A percentile compares a stretch with the other conserved stretches of the same genome.
These are phyloP conservation scores for Crucibulum cyathiforme DNA, from an alignment of 1,284 basidiomycete genomes.

Conservation along the genomic window DNA sequence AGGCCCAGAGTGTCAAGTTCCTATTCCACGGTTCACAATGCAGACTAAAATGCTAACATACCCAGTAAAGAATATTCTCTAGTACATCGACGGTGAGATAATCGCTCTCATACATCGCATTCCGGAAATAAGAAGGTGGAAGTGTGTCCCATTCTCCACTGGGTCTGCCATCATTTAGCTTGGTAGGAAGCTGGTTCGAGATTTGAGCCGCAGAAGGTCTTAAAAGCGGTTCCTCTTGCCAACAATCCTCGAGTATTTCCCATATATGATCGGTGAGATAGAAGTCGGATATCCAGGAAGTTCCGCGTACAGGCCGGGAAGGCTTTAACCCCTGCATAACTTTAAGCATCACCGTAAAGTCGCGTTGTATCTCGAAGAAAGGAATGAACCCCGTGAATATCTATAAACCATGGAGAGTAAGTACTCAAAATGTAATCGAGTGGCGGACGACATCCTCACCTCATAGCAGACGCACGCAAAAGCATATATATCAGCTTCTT, in stretches of 20 bases:
- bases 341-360: slow-evolving; percentile 15
- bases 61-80: not conserved
- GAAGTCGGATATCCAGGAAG: not conserved
- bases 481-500: slow-evolving; percentile 31
- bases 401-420: not conserved
- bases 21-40: not conserved
- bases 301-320: slow-evolving; percentile 7
- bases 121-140: not conserved
- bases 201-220: not conserved
- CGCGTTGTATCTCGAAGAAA: slow-evolving; percentile 19
- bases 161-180: not conserved
- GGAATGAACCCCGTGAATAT: slow-evolving; percentile 25
- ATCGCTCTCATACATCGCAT: not conserved
- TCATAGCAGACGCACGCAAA: slow-evolving; percentile 33
- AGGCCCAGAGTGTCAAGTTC: not conserved
- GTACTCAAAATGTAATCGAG: not conserved
- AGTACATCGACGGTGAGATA: not conserved
- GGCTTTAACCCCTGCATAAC: slow-evolving; percentile 20
- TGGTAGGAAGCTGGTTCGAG: not conserved
- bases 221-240: not conserved
- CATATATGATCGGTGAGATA: not conserved
- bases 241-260: not conserved
- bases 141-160: not conserved
- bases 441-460: slow-evolving; percentile 4
- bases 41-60: not conserved